Percentiles rank a stretch among this genome's conserved stretches.
Evolutionary conservation across 176 grass and related monocot species (phyloP).

Genomic region (Oropetium thomaeum): DNA sequence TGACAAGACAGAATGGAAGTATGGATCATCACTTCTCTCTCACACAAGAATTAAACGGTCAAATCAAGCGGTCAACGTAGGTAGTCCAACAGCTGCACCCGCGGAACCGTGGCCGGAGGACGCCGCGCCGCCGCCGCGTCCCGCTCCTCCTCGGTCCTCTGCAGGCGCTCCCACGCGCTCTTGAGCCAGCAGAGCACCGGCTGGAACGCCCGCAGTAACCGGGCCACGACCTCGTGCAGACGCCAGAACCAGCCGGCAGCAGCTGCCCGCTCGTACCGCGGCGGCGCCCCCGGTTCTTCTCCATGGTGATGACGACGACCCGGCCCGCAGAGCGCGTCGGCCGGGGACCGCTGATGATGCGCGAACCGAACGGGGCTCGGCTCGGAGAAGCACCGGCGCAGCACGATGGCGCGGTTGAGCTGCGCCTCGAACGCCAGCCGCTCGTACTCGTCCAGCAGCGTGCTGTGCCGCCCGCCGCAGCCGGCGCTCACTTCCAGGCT

Average conservation of each 20-base stretch:
- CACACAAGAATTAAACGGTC: background rate
- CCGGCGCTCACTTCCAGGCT: constrained; percentile 61
- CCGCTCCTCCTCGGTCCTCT: background rate
- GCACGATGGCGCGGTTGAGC: constrained; percentile 66
- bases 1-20: background rate
- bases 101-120: constrained; percentile 18
- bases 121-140: background rate
- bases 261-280: background rate
- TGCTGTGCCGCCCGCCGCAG: constrained; percentile 45
- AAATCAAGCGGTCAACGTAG: background rate
- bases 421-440: constrained; percentile 59
- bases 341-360: background rate
- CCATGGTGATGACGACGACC: no score
- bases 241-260: background rate
- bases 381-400: constrained; percentile 71
- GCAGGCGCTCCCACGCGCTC: constrained; percentile 28
- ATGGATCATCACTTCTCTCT: background rate
- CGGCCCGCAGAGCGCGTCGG: background rate
- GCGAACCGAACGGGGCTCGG: constrained; percentile 54
- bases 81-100: constrained; percentile 34
- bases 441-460: constrained; percentile 84
- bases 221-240: constrained; percentile 22
- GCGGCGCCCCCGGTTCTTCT: background rate
- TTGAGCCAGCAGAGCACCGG: constrained; percentile 32
- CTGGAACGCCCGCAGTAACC: constrained; percentile 36